phyloP scores from a whole-genome alignment of 1,139 yeast genomes.

The Geotrichum bryndzae region DNA sequence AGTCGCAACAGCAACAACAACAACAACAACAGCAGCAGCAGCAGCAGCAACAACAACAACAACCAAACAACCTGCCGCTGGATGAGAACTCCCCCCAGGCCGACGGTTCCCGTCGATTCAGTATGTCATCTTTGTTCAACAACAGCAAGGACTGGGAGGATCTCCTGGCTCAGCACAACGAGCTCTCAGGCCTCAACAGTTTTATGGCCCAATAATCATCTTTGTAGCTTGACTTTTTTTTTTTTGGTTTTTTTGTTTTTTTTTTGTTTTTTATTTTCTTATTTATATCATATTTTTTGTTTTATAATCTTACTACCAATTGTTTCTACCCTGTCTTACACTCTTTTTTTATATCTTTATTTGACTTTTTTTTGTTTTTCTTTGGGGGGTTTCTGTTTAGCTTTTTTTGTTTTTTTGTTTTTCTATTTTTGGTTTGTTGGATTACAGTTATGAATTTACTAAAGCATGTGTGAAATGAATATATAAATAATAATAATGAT shows the following conservation, averaged over 20 bases:
- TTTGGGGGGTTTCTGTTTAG: background rate
- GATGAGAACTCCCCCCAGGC: background rate
- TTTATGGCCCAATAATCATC: conserved; percentile 19
- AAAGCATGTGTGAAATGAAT: background rate
- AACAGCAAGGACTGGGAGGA: conserved; percentile 30
- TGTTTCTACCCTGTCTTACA: conserved; percentile 1
- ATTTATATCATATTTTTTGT: no score
- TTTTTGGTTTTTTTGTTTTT: background rate
- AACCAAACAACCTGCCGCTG: background rate
- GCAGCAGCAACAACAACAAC: background rate
- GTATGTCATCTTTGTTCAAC: conserved; percentile 19
- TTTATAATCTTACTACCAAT: no score
- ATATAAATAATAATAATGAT: background rate
- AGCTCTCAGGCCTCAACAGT: conserved; percentile 29
- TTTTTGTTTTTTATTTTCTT: background rate
- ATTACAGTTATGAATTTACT: background rate
- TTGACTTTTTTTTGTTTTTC: background rate
- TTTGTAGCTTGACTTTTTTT: background rate
- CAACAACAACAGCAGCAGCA: no score
- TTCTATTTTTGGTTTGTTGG: no score
- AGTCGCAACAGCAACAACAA: background rate
- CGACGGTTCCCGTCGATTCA: conserved; percentile 11
- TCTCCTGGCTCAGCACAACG: conserved; percentile 28
- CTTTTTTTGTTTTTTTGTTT: background rate
- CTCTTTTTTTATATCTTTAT: background rate